phyloP scores from a whole-genome alignment of 768 basidiomycete genomes.

The Gyrodon lividus region DNA sequence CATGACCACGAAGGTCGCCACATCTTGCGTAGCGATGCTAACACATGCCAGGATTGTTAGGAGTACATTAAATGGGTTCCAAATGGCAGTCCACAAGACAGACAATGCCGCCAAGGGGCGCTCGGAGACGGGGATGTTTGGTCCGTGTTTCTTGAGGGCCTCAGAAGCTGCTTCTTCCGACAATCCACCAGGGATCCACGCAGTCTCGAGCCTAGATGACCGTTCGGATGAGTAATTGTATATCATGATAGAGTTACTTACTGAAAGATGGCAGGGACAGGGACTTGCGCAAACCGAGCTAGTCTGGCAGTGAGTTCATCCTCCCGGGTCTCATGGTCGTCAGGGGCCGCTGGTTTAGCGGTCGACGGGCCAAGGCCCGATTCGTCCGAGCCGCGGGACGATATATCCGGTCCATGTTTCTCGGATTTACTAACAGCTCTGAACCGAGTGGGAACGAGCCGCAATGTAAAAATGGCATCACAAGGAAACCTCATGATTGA shows the following conservation, averaged over 20 bases:
- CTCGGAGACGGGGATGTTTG: conserved; percentile 30
- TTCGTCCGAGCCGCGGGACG: conserved; percentile 6
- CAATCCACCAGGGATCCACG: conserved; percentile 26
- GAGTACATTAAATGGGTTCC: conserved; percentile 36
- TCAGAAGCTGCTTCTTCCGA: conserved; percentile 18
- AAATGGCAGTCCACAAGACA: conserved; percentile 33
- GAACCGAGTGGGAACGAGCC: conserved; percentile 24
- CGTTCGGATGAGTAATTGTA: background rate
- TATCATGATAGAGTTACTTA: conserved; percentile 2
- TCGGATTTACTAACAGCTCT: conserved; percentile 10
- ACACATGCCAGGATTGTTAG: conserved; percentile 30
- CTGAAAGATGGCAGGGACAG: conserved; percentile 24
- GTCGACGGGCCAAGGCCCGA: background rate
- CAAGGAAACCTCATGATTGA: conserved; percentile 24
- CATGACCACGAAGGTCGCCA: conserved; percentile 35
- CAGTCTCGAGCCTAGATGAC: conserved; percentile 23
- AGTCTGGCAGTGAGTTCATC: conserved; percentile 21
- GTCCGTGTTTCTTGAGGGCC: conserved; percentile 23
- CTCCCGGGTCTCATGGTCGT: conserved; percentile 11
- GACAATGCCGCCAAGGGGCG: conserved; percentile 29
- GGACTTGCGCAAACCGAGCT: conserved; percentile 26
- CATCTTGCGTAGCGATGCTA: conserved; percentile 33
- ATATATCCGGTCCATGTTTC: conserved; percentile 27
- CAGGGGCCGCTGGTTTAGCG: background rate
- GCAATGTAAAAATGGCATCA: conserved; percentile 19